Conservation (phyloP, 1,284 basidiomycete species). For the Abortiporus biennis region DNA sequence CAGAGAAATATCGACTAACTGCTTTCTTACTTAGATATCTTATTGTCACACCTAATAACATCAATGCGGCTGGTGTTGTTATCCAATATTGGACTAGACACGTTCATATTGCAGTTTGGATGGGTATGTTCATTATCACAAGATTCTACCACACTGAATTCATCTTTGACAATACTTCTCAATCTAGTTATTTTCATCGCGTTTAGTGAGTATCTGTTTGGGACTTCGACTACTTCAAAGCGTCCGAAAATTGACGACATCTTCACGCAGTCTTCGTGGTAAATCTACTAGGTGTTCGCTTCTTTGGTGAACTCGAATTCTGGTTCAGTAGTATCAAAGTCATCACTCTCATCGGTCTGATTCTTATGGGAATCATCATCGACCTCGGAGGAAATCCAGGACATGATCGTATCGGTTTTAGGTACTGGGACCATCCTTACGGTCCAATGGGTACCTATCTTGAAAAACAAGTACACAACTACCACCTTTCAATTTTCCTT, state of each 20-base stretch:
- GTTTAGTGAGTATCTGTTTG: slow-evolving; percentile 42
- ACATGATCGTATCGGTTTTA: slow-evolving; percentile 47
- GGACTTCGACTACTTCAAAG: not conserved
- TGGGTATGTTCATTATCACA: slow-evolving; percentile 34
- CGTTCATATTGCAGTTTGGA: slow-evolving; percentile 53
- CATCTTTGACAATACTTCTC: too few species aligned
- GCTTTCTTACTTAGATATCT: slow-evolving; percentile 19
- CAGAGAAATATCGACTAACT: not conserved
- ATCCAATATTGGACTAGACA: slow-evolving; percentile 53
- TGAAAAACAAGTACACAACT: slow-evolving; percentile 37
- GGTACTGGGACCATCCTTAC: slow-evolving; percentile 43
- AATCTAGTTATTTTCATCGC: slow-evolving; percentile 46
- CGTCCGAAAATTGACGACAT: slow-evolving; percentile 5
- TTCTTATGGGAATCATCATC: slow-evolving; percentile 46
- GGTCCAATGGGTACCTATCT: slow-evolving; percentile 33
- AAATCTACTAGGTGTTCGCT: slow-evolving; percentile 48
- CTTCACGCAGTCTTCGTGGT: slow-evolving; percentile 37
- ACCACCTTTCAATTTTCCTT: slow-evolving; percentile 44
- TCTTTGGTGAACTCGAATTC: slow-evolving; percentile 54
- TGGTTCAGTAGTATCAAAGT: slow-evolving; percentile 35
- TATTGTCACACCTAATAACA: slow-evolving; percentile 28
- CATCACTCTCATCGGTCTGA: slow-evolving; percentile 37
- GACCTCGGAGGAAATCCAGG: slow-evolving; percentile 55
- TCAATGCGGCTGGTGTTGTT: slow-evolving; percentile 53
- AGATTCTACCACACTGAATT: not conserved